phyloP scores from a whole-genome alignment of 768 basidiomycete genomes.

The Naganishia friedmannii region DNA sequence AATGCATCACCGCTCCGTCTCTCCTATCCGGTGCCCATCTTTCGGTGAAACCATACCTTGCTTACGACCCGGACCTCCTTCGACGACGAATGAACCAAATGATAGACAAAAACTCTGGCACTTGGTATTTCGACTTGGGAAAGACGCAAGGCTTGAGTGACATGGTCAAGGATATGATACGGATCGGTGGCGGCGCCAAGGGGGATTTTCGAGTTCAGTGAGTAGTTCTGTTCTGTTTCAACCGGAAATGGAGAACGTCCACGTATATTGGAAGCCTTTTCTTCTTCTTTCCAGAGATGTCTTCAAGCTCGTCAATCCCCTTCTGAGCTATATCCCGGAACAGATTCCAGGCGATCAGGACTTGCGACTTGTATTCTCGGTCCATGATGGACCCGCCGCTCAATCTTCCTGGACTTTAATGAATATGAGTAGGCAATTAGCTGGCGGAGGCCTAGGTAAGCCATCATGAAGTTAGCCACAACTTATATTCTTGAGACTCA shows the following conservation, averaged over 20 bases:
- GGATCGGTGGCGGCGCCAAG: neutral
- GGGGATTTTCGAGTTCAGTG: neutral
- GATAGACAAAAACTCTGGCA: neutral
- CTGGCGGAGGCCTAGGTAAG: neutral
- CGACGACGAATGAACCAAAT: neutral
- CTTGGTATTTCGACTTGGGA: constrained; percentile 18
- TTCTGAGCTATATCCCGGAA: constrained; percentile 14
- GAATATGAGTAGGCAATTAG: constrained; percentile 11
- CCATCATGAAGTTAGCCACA: neutral
- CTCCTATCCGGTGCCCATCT: constrained; percentile 16
- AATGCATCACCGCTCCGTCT: constrained; percentile 23
- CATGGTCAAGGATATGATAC: neutral
- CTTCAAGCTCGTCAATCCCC: neutral
- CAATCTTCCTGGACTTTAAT: constrained; percentile 16
- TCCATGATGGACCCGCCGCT: constrained; percentile 22
- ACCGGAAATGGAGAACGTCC: neutral
- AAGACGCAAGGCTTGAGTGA: neutral
- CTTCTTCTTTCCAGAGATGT: neutral
- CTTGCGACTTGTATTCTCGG: constrained; percentile 14
- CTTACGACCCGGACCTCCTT: constrained; percentile 15
- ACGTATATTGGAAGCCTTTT: neutral
- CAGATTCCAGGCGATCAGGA: constrained; percentile 8
- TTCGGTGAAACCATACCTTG: constrained; percentile 25
- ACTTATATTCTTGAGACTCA: too few species aligned
- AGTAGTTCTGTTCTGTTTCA: neutral